Evolutionary conservation across 495 filamentous ascomycete genomes (phyloP).

Genomic region (Geoglossum glabrum): DNA sequence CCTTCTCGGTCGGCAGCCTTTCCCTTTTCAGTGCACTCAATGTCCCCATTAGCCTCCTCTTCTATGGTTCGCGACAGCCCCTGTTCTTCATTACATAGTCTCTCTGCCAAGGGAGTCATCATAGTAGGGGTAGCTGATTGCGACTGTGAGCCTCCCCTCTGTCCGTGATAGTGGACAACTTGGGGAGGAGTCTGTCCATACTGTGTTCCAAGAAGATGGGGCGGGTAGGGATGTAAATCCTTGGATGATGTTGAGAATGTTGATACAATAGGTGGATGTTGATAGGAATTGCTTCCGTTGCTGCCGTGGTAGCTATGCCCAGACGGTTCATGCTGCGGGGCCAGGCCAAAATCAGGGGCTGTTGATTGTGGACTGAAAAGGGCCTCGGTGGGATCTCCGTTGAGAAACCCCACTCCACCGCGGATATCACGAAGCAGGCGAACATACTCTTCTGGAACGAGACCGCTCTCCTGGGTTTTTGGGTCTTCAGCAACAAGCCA

Average conservation of each 20-base stretch:
- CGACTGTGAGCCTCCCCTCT: background rate
- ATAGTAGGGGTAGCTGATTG: background rate
- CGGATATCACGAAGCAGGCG: constrained; percentile 82
- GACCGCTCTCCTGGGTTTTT: constrained; percentile 67
- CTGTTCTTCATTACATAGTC: background rate
- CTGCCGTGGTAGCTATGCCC: constrained; percentile 5
- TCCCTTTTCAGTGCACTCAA: background rate
- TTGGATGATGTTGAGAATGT: constrained; percentile 60
- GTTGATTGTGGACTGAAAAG: constrained; percentile 9
- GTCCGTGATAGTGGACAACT: background rate
- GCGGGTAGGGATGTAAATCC: constrained; percentile 51
- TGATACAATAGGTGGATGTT: constrained; percentile 41
- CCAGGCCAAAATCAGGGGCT: constrained; percentile 22
- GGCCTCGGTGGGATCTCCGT: constrained; percentile 17
- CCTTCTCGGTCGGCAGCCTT: background rate
- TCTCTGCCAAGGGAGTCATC: background rate
- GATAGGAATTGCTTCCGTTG: constrained; percentile 33
- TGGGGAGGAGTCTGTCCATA: constrained; percentile 2
- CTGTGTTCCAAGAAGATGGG: constrained; percentile 19
- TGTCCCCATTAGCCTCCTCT: background rate
- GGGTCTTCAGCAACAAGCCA: constrained; percentile 96
- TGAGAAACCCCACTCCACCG: constrained; percentile 34
- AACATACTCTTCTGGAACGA: constrained; percentile 95
- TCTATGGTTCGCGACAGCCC: background rate
- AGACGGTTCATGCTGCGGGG: constrained; percentile 10